Conservation (phyloP, 306 rosid species). For the Lagenaria siceraria region DNA sequence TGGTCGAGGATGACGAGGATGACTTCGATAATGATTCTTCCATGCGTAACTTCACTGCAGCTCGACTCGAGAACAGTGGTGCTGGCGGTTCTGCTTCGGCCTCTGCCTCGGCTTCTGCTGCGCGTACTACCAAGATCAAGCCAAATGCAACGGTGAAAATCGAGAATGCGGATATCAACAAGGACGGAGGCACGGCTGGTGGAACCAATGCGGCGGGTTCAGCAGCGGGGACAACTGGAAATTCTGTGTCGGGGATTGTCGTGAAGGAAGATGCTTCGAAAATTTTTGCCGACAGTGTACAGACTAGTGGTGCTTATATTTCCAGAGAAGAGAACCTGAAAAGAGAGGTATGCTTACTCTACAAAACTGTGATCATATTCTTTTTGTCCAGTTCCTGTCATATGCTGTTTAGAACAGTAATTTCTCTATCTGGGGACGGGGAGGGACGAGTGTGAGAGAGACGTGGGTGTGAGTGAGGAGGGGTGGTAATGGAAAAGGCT, state of each 20-base stretch:
- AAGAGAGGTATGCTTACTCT: slow-evolving; percentile 40
- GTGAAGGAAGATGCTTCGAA: slow-evolving; percentile 74
- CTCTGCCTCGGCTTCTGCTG: slow-evolving; percentile 8
- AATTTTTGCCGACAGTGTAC: slow-evolving; percentile 82
- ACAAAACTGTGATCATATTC: not conserved
- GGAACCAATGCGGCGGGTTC: slow-evolving; percentile 24
- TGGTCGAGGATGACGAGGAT: slow-evolving; percentile 45
- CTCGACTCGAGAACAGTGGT: slow-evolving; percentile 48
- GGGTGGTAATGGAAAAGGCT: not conserved
- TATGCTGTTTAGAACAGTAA: not conserved
- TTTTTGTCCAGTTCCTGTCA: not conserved
- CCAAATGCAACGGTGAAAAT: slow-evolving; percentile 40
- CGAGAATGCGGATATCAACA: slow-evolving; percentile 43
- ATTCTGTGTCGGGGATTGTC: slow-evolving; percentile 47
- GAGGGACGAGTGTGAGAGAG: not conserved
- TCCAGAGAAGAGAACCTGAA: slow-evolving; percentile 85
- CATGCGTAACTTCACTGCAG: slow-evolving; percentile 76
- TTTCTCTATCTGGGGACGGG: not conserved
- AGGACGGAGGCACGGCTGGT: slow-evolving; percentile 31
- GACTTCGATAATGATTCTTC: slow-evolving; percentile 81
- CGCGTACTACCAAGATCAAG: slow-evolving; percentile 62
- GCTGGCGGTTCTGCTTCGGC: slow-evolving; percentile 24
- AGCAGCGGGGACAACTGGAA: slow-evolving; percentile 6
- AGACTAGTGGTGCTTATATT: slow-evolving; percentile 88
- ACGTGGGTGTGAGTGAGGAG: not conserved